phyloP scores from a whole-genome alignment of 1,284 basidiomycete species.

The Violaceomyces palustris region DNA sequence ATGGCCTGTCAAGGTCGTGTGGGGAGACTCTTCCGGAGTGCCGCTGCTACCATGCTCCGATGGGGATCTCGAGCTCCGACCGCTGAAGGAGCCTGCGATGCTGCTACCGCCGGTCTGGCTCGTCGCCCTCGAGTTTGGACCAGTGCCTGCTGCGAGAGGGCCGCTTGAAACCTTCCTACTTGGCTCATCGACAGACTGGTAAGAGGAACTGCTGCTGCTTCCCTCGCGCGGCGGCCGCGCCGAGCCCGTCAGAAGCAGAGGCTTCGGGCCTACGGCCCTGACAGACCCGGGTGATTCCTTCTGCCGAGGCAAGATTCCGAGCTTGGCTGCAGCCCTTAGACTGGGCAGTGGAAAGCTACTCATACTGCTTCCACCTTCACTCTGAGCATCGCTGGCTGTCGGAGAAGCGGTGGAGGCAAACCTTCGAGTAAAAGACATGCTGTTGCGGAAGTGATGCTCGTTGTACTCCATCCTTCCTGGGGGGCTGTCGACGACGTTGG shows the following conservation, averaged over 20 bases:
- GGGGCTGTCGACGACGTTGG: constrained; percentile 36
- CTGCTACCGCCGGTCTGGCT: constrained; percentile 9
- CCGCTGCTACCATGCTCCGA: constrained; percentile 11
- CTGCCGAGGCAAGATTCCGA: constrained; percentile 22
- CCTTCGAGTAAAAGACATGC: neutral
- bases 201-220: constrained; percentile 7
- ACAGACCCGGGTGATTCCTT: constrained; percentile 8
- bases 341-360: constrained; percentile 28
- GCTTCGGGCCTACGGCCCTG: constrained; percentile 28
- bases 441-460: too few relatives aligned
- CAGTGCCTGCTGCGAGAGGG: constrained; percentile 28
- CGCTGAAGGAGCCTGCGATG: constrained; percentile 7
- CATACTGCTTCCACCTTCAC: constrained; percentile 13
- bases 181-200: constrained; percentile 16
- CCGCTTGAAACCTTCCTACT: constrained; percentile 40
- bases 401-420: constrained; percentile 8
- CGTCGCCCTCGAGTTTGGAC: constrained; percentile 7
- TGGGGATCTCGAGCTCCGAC: constrained; percentile 7
- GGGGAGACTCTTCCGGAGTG: constrained; percentile 13
- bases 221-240: constrained; percentile 38
- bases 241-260: constrained; percentile 25
- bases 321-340: constrained; percentile 26
- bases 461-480: constrained; percentile 32
- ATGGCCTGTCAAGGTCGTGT: constrained; percentile 12
- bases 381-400: constrained; percentile 15